Percentiles rank a stretch among this genome's conserved stretches.
These are phyloP conservation scores for Protomyces inundatus DNA, from an alignment of 1,139 yeast genomes.

Conservation along the genomic window DNA sequence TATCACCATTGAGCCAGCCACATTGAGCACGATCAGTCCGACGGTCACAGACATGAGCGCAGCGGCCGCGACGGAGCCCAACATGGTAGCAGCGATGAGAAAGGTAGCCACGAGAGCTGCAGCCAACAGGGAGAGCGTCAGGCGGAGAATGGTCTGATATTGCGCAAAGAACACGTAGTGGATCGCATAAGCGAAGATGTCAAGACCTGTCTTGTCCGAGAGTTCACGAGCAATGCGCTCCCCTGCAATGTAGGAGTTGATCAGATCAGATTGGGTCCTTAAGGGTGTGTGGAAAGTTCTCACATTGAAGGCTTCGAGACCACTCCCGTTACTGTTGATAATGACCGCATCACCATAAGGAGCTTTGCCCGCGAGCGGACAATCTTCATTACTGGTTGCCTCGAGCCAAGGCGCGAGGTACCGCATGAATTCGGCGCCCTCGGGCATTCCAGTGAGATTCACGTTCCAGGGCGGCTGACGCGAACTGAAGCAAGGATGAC, in stretches of 20 bases:
- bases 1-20: slow-evolving; percentile 73
- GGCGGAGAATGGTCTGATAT: slow-evolving; percentile 56
- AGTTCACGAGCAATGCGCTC: slow-evolving; percentile 63
- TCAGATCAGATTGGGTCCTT: slow-evolving; percentile 77
- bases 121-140: slow-evolving; percentile 54
- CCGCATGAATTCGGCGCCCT: slow-evolving; percentile 63
- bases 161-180: slow-evolving; percentile 91
- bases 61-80: slow-evolving; percentile 66
- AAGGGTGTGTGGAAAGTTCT: slow-evolving; percentile 78
- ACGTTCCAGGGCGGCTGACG: slow-evolving; percentile 60
- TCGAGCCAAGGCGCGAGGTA: slow-evolving; percentile 78
- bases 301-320: slow-evolving; percentile 59
- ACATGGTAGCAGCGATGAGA: slow-evolving; percentile 50
- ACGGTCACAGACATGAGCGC: slow-evolving; percentile 56
- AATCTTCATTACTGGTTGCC: slow-evolving; percentile 69
- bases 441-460: slow-evolving; percentile 80
- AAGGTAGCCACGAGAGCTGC: slow-evolving; percentile 57
- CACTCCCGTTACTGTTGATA: slow-evolving; percentile 40
- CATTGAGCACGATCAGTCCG: slow-evolving; percentile 58
- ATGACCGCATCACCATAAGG: slow-evolving; percentile 68
- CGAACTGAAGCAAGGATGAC: slow-evolving; percentile 62
- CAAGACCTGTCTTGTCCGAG: slow-evolving; percentile 44
- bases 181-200: slow-evolving; percentile 86
- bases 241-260: slow-evolving; percentile 69
- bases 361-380: slow-evolving; percentile 94